Base-by-base conservation (phyloP, 371 early-diverging fungal species). In the Mucor indicus region DNA sequence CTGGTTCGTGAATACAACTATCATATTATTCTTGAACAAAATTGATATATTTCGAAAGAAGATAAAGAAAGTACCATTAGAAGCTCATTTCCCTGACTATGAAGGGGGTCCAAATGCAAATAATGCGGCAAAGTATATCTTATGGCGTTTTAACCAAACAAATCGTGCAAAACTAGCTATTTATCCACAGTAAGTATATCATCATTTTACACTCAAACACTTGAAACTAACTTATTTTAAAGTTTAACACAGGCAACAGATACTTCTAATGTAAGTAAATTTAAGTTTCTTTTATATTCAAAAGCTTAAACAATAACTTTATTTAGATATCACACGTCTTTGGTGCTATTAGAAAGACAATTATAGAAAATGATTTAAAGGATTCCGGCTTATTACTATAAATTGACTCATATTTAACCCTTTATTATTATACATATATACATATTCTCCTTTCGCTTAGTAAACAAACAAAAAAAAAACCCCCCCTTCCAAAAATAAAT, bases 21-120 rank as follows among this genome's bases (percentile, higher is more conserved):
- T 92, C 29, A 84, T 90, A 45, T 55, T 92, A 4, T 90, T 90
- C 57, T 60, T 90, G 54, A 92, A 89, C 77, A 92, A 92, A 47
- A 82, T 86, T 29, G 92, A 92, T 57, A 49, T 90, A 22, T 88
- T 92, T 62, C 68, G 80, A 48, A 59, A 64, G 25, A 83, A 81
- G 37, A 57, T 81, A 5, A 55, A 60, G 12, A 70, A 72, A 30
- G 64, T 77, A 27, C 84, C 83, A 20, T 49, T 85, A 45, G 62
- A 76, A 21, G 69, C 60, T 22, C 81, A 67, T 63, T 84, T 83
- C 55, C 60, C 77, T 7, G 84, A 85, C 37, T 85, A 84, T 57
- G 69, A 67, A 38, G 84, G 84, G 46, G 90, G 86, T 10, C 48
- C 68, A 1, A 89, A 90, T 55, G 48, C 80, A 23, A 71, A 71